These are phyloP conservation scores for Pseudocercospora eumusae DNA, from an alignment of 2,329 filamentous ascomycete genomes.

Conservation along the genomic window DNA sequence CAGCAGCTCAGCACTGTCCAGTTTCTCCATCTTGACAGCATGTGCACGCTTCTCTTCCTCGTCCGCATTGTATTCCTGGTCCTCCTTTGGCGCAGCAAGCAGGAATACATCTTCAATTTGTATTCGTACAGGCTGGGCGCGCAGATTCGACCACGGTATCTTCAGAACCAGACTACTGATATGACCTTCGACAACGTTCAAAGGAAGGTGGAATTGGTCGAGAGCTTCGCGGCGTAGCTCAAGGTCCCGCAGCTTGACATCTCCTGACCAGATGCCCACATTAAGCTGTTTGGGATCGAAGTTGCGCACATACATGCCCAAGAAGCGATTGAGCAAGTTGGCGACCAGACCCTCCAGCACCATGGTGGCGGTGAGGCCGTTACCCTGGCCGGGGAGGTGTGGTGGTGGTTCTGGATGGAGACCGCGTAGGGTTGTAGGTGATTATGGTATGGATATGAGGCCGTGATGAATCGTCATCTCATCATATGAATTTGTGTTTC, in stretches of 20 bases:
- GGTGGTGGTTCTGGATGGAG: not conserved
- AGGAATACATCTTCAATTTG: conserved; percentile 97
- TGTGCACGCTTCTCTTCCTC: conserved; percentile 87
- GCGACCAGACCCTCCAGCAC: conserved; percentile 88
- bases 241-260: conserved; percentile 91
- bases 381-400: conserved; percentile 65
- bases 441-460: not conserved
- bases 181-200: conserved; percentile 95
- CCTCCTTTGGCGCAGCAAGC: conserved; percentile 90
- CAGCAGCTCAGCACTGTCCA: conserved; percentile 91
- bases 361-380: conserved; percentile 73
- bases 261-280: conserved; percentile 97
- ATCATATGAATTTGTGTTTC: not conserved
- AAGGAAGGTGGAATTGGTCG: conserved; percentile 91
- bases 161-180: conserved; percentile 86
- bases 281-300: conserved; percentile 98
- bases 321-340: conserved; percentile 95
- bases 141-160: conserved; percentile 96
- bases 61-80: conserved; percentile 87
- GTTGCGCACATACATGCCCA: conserved; percentile 99
- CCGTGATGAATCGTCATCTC: not conserved
- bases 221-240: conserved; percentile 92
- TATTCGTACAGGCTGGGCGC: conserved; percentile 90
- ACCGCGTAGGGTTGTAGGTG: not conserved
- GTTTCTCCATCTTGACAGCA: conserved; percentile 96